phyloP scores from a whole-genome alignment of 129 eudicot species.

The Apium graveolens region DNA sequence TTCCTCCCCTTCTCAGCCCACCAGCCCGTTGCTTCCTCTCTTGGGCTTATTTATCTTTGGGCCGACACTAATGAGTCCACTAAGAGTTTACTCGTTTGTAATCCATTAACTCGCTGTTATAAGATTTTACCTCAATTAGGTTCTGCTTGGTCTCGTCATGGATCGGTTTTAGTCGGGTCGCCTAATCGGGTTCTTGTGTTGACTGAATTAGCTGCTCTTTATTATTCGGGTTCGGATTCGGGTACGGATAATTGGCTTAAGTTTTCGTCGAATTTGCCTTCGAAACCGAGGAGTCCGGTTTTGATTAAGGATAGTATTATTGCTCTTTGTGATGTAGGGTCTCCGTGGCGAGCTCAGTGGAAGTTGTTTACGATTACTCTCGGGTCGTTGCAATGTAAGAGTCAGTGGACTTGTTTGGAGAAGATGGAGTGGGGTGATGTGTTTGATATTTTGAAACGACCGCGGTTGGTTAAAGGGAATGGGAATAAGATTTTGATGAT shows the following conservation, averaged over 20 bases:
- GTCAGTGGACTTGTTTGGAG: constrained; percentile 60
- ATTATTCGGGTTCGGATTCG: constrained; percentile 19
- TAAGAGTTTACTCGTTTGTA: constrained; percentile 53
- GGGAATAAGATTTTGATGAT: constrained; percentile 61
- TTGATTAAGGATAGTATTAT: constrained; percentile 35
- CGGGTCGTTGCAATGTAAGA: constrained; percentile 22
- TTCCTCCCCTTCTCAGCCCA: constrained; percentile 73
- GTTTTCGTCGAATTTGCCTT: constrained; percentile 78
- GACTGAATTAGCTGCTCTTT: constrained; percentile 72
- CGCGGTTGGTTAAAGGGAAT: constrained; percentile 58
- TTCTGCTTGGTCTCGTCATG: constrained; percentile 95
- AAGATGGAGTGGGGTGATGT: constrained; percentile 82
- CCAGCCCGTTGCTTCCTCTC: constrained; percentile 64
- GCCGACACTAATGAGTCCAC: constrained; percentile 33
- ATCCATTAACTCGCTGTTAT: constrained; percentile 45
- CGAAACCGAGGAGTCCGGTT: constrained; percentile 78
- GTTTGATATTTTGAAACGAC: constrained; percentile 79
- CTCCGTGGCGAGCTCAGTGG: constrained; percentile 94
- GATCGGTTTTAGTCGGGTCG: constrained; percentile 65
- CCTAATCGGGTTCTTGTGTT: constrained; percentile 49
- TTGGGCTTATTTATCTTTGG: constrained; percentile 80
- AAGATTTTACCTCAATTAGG: constrained; percentile 73
- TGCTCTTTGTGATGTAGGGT: constrained; percentile 78
- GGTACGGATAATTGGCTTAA: constrained; percentile 48
- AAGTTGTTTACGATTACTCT: constrained; percentile 46